Percentiles rank a stretch among this genome's conserved stretches.
Conservation (phyloP, 352 stramenopile genomes). For the Phytophthora hibernalis region DNA sequence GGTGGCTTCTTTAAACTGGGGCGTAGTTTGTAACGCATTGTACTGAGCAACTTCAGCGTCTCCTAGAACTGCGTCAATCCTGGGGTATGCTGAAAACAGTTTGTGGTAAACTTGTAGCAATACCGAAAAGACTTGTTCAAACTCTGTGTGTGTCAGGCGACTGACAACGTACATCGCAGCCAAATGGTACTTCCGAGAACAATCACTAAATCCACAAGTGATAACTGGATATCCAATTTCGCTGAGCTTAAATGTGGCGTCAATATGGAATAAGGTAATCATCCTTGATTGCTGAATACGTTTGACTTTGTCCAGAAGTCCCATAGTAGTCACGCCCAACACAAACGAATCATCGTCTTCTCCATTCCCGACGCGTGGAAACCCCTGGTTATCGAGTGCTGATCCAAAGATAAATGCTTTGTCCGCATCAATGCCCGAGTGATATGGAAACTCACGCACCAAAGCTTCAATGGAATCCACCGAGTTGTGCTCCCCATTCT, state of each 20-base stretch:
- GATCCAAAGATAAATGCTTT: slow-evolving; percentile 3
- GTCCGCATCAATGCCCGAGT: background rate
- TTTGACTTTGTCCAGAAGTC: background rate
- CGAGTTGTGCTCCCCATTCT: background rate
- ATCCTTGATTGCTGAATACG: background rate
- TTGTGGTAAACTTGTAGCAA: background rate
- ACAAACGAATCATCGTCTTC: background rate
- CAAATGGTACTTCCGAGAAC: slow-evolving; percentile 1
- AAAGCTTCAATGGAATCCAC: background rate
- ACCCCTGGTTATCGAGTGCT: background rate
- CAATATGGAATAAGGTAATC: slow-evolving; percentile 7
- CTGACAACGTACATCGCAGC: slow-evolving; percentile 9
- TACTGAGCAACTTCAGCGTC: slow-evolving; percentile 10
- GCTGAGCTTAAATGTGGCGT: slow-evolving; percentile 16
- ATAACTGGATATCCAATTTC: slow-evolving; percentile 11
- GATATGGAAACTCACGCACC: background rate
- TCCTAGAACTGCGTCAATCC: slow-evolving; percentile 8
- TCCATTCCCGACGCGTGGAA: background rate
- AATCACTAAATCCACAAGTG: slow-evolving; percentile 11
- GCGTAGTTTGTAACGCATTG: background rate
- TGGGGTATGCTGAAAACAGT: background rate
- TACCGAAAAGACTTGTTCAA: too few relatives aligned
- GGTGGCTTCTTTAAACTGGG: background rate
- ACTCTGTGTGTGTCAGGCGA: background rate
- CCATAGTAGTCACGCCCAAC: background rate